phyloP scores from a whole-genome alignment of 805 yeast genomes.

The Ogataea pignaliae region DNA sequence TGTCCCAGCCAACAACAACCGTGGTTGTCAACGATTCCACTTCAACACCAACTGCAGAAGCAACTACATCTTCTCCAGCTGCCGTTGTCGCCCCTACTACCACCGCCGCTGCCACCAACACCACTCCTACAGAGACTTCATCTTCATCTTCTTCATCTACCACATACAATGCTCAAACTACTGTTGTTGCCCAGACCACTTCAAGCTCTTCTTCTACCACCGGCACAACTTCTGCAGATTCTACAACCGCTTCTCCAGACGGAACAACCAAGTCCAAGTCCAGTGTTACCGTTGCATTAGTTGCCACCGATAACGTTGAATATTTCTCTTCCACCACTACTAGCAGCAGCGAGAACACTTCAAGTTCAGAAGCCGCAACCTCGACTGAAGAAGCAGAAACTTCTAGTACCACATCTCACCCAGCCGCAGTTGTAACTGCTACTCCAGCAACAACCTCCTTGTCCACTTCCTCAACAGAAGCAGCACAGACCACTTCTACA shows the following conservation, averaged over 20 bases:
- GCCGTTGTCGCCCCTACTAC: conserved; percentile 4
- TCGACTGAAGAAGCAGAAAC: conserved; percentile 1
- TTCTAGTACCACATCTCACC: conserved; percentile 5
- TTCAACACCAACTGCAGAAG: conserved; percentile 10
- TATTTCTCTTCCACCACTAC: not conserved
- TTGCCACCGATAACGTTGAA: not conserved
- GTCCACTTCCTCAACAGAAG: conserved; percentile 19
- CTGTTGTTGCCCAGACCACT: conserved; percentile 7
- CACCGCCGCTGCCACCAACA: conserved; percentile 11
- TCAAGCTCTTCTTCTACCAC: conserved; percentile 9
- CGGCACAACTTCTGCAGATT: conserved; percentile 8
- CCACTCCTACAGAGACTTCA: conserved; percentile 15
- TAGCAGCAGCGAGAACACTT: not conserved
- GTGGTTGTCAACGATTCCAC: conserved; percentile 11
- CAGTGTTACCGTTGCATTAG: not conserved
- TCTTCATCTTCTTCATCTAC: conserved; percentile 11
- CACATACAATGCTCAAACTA: conserved; percentile 7
- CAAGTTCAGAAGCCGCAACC: not conserved
- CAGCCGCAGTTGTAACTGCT: conserved; percentile 15
- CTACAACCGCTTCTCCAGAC: not conserved
- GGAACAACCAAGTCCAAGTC: not conserved
- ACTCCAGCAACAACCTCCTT: conserved; percentile 19
- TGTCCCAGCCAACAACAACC: conserved; percentile 15
- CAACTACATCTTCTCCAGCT: conserved; percentile 5
- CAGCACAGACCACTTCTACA: conserved; percentile 16